Conservation (phyloP, 345 rosid species). For the Gossypium bickii region DNA sequence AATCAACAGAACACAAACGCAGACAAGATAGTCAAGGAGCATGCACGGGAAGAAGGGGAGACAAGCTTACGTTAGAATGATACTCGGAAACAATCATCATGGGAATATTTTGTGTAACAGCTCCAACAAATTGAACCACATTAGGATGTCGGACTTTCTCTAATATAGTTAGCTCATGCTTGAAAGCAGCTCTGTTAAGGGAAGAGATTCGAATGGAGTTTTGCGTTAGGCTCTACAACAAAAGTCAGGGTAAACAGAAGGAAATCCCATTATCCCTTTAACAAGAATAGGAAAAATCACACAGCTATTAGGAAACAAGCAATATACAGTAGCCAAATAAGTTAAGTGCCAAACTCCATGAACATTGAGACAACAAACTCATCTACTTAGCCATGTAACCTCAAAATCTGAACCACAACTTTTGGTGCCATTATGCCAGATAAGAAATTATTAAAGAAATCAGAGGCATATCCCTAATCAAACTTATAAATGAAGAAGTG, state of each 20-base stretch:
- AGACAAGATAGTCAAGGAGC: background rate
- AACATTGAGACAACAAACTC: background rate
- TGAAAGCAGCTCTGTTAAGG: conserved; percentile 67
- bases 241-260: background rate
- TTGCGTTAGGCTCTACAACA: conserved; percentile 10
- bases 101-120: conserved; percentile 92
- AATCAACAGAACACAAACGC: background rate
- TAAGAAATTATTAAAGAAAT: background rate
- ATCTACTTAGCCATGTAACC: background rate
- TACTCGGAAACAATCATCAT: conserved; percentile 94
- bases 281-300: background rate
- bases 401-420: background rate
- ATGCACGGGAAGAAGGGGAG: background rate
- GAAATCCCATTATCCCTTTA: too few species aligned
- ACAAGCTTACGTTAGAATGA: conserved; percentile 66
- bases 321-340: background rate
- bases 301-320: background rate
- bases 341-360: background rate
- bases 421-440: background rate
- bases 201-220: background rate
- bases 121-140: conserved; percentile 97
- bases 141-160: conserved; percentile 96
- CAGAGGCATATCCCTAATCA: too few species aligned
- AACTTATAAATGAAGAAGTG: too few species aligned
- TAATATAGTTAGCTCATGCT: conserved; percentile 69